phyloP scores from a whole-genome alignment of 1,284 basidiomycete genomes.

The Vanrija sp. region DNA sequence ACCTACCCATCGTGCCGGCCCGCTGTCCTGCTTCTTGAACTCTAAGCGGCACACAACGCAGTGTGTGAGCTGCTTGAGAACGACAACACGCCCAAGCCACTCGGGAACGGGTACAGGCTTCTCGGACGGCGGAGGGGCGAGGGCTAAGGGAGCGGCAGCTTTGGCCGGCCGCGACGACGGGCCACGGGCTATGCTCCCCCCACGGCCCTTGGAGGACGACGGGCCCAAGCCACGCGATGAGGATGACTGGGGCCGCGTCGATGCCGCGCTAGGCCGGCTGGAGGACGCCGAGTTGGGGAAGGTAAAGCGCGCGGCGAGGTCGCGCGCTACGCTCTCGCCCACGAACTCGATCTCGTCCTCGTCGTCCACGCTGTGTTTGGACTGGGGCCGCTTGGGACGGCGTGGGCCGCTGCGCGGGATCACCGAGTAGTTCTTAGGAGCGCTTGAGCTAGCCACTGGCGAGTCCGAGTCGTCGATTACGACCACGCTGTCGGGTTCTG shows the following conservation, averaged over 20 bases:
- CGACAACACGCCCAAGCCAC: conserved; percentile 34
- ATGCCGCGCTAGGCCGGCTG: conserved; percentile 57
- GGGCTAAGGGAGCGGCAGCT: too few relatives aligned
- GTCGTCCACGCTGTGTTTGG: background rate
- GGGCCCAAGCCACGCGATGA: too few relatives aligned
- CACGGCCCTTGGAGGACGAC: too few relatives aligned
- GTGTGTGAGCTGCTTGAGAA: conserved; percentile 18
- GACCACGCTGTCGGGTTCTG: too few relatives aligned
- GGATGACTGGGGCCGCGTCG: too few relatives aligned
- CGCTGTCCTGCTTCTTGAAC: conserved; percentile 34
- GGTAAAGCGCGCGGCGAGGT: conserved; percentile 6
- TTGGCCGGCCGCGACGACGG: too few relatives aligned
- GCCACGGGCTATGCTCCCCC: too few relatives aligned
- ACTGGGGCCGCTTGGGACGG: background rate
- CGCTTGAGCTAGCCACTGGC: too few relatives aligned
- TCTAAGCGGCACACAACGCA: conserved; percentile 34
- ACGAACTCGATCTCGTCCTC: conserved; percentile 19
- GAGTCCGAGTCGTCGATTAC: too few relatives aligned
- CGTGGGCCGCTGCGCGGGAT: background rate
- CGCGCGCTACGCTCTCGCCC: conserved; percentile 1
- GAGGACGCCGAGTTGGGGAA: conserved; percentile 44
- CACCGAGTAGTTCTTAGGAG: too few relatives aligned
- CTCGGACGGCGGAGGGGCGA: background rate
- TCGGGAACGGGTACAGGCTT: conserved; percentile 20
- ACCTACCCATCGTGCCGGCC: conserved; percentile 40